Conservation (phyloP, 225 moss, liverwort and hornwort species). For the Climacium dendroides region DNA sequence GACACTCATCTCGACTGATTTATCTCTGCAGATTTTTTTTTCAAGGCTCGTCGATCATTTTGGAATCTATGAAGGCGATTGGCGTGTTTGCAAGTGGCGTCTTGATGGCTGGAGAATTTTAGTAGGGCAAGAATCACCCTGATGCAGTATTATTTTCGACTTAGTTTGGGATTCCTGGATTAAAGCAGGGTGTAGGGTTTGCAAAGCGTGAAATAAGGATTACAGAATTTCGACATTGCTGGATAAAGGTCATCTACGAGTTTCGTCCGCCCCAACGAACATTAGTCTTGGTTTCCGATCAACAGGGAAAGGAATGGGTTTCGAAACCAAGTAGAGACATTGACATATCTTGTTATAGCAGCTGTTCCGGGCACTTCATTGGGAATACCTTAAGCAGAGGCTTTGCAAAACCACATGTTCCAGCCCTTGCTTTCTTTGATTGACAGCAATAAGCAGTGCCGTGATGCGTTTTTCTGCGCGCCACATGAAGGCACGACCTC, state of each 20-base stretch:
- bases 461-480: conserved; percentile 18
- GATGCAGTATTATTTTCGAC: neutral
- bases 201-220: neutral
- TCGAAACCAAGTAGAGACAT: neutral
- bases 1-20: neutral
- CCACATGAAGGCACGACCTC: conserved; percentile 28
- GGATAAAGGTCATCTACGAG: neutral
- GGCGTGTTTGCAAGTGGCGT: neutral
- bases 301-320: neutral
- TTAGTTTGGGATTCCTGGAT: neutral
- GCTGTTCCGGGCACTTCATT: neutral
- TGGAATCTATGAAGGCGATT: neutral
- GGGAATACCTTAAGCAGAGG: neutral
- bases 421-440: neutral
- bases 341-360: neutral
- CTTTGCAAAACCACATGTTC: neutral
- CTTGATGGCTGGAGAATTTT: neutral
- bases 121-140: neutral
- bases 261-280: neutral
- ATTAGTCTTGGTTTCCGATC: neutral
- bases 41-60: neutral
- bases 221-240: neutral
- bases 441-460: neutral
- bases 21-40: neutral
- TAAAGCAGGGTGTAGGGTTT: neutral